Percentiles rank a stretch among this genome's conserved stretches.
These are phyloP conservation scores for Ustilago vetiveriae DNA, from an alignment of 1,284 basidiomycete genomes.

Conservation along the genomic window DNA sequence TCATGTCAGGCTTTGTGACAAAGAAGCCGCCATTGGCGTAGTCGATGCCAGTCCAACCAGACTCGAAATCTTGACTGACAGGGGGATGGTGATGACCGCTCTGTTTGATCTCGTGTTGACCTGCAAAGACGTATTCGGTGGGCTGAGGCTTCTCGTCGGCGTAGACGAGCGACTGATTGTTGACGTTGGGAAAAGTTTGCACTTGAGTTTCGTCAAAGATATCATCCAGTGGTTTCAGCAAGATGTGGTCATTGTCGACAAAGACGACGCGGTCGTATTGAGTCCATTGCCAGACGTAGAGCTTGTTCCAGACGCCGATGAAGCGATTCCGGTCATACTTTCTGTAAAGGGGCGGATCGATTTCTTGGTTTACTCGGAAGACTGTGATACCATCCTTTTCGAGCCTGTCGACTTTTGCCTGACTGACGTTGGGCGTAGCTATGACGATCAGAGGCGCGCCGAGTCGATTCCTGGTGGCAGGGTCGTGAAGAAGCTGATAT, in stretches of 20 bases:
- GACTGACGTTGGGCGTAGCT: background rate
- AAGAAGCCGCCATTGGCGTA: constrained; percentile 3
- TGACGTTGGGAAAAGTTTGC: background rate
- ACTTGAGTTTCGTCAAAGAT: background rate
- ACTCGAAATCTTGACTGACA: background rate
- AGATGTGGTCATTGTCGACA: background rate
- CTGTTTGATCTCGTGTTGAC: background rate
- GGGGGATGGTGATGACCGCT: background rate
- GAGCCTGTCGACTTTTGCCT: constrained; percentile 2
- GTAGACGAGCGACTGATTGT: background rate
- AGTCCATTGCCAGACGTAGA: constrained; percentile 1
- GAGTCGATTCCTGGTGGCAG: background rate
- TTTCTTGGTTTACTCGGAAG: background rate
- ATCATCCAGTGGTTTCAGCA: background rate
- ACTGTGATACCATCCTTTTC: background rate
- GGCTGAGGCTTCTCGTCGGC: background rate
- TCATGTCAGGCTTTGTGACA: background rate
- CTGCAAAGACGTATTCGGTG: background rate
- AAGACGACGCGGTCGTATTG: background rate
- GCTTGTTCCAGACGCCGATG: constrained; percentile 1
- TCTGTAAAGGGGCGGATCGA: background rate
- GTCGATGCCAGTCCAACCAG: background rate
- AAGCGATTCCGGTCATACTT: background rate
- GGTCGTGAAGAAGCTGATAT: constrained; percentile 3
- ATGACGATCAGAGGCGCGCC: constrained; percentile 1